A percentile compares a stretch with the other conserved stretches of the same genome.
These are phyloP conservation scores for Carex littledalei DNA, from an alignment of 176 grass and related monocot species.

Conservation along the genomic window DNA sequence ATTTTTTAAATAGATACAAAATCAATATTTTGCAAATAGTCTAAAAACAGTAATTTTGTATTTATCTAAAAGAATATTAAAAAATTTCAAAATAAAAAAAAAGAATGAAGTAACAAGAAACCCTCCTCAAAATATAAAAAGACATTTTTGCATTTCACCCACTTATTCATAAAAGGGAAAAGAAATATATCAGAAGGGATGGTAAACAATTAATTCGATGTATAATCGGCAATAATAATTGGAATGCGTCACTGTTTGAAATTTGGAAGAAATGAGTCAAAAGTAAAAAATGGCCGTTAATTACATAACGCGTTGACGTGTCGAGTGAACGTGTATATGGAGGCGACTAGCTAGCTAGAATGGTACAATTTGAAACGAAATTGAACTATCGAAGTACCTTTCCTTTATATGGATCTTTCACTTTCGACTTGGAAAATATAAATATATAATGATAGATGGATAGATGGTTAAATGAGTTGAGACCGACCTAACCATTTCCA, in stretches of 20 bases:
- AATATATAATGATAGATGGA: not conserved
- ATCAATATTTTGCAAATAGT: too few relatives aligned
- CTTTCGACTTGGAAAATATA: not conserved
- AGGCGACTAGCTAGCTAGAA: not conserved
- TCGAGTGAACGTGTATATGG: not conserved
- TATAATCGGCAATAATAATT: too few relatives aligned
- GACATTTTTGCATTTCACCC: too few relatives aligned
- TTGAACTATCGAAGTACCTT: not conserved
- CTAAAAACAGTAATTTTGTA: too few relatives aligned
- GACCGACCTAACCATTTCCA: not conserved
- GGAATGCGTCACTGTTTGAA: not conserved
- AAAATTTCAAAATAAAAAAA: too few relatives aligned
- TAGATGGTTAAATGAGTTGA: not conserved
- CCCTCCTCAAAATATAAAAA: too few relatives aligned
- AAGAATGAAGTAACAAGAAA: too few relatives aligned
- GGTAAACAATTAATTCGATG: too few relatives aligned
- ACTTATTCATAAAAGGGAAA: too few relatives aligned
- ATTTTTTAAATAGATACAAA: too few relatives aligned
- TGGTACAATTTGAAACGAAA: not conserved
- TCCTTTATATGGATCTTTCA: not conserved
- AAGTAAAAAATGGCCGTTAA: not conserved
- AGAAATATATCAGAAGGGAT: too few relatives aligned
- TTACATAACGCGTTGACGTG: not conserved
- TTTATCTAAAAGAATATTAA: too few relatives aligned
- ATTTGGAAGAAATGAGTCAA: not conserved